Evolutionary conservation across 2,329 filamentous ascomycete species (phyloP), one percentile per base, ranked within the genome.

Genomic region (Apiospora malaysiana): DNA sequence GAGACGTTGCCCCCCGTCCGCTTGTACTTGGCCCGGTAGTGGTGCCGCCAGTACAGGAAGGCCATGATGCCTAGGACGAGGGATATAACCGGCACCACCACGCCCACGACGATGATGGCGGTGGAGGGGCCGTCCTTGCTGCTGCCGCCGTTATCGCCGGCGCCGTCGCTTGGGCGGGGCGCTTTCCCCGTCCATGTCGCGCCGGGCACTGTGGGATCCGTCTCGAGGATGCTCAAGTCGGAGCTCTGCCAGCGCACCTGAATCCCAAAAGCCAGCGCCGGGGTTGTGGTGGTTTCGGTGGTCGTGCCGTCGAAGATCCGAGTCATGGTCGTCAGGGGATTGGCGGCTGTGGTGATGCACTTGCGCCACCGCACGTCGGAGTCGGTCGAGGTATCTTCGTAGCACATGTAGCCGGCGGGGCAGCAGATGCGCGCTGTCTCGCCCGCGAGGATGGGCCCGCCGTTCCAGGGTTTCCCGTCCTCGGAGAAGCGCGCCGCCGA

Each of bases 171-270:
- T 9, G 32, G 37, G 16, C 23, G 6, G 65, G 12, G 14, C 4
- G 73, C 46, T 25, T 68, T 47, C 2, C 51, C 16, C 2, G 72
- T 68, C 10, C 72, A 74, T 10, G 63, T 75, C 27, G 70, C 65
- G 16, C 74, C 74, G n/a, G 74, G 69, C 10, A 71, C 72, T 12
- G 73, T 74, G 40, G 74, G 74, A 40, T 75, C 70, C 42, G 74
- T 75, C 45, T 74, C 70, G 27, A 75, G 43, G 21, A 69, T 72
- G 23, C 69, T 69, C 6, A 75, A 68, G 59, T 75, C 74, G 21
- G 71, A 73, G 6, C 69, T 68, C 66, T 70, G 71, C 74, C 74
- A 75, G 37, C 74, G 71, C n/a, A 75, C 74, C 56, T 75, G 74
- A 14, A 75, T 63, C 10, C 70, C 74, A 49, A 43, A 75, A 9